These are phyloP conservation scores for Backusella parvicylindrica DNA, from an alignment of 192 early-diverging fungal genomes.

Conservation along the genomic window DNA sequence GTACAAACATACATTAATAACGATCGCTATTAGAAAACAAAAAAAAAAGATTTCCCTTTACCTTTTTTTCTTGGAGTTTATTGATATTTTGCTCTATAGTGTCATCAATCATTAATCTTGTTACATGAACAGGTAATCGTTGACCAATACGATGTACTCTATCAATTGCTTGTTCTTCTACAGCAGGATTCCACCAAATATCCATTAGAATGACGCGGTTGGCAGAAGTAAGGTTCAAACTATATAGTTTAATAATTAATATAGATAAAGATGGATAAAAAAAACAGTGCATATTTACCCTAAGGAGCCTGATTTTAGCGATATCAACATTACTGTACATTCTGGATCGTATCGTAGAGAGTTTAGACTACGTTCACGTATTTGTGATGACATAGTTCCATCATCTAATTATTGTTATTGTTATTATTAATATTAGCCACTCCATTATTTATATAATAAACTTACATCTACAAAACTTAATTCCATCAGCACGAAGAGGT, in stretches of 20 bases:
- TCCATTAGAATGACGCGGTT: constrained; percentile 71
- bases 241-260: constrained; percentile 38
- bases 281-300: constrained; percentile 21
- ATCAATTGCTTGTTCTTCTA: constrained; percentile 79
- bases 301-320: constrained; percentile 38
- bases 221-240: constrained; percentile 76
- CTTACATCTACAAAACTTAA: constrained; percentile 42
- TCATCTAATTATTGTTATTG: constrained; percentile 17
- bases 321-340: constrained; percentile 59
- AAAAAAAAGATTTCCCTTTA: constrained; percentile 8
- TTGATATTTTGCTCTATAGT: constrained; percentile 89
- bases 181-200: constrained; percentile 79
- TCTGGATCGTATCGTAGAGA: constrained; percentile 61
- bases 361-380: constrained; percentile 57
- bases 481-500: constrained; percentile 34
- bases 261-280: neutral
- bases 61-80: constrained; percentile 75
- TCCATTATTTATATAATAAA: neutral
- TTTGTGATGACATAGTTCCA: constrained; percentile 31
- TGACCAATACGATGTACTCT: constrained; percentile 82
- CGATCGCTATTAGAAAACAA: neutral
- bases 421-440: neutral
- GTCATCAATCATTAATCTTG: constrained; percentile 61
- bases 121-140: constrained; percentile 56
- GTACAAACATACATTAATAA: neutral